Conservation (phyloP, 192 early-diverging fungal species). For the Gryganskiella cystojenkinii region DNA sequence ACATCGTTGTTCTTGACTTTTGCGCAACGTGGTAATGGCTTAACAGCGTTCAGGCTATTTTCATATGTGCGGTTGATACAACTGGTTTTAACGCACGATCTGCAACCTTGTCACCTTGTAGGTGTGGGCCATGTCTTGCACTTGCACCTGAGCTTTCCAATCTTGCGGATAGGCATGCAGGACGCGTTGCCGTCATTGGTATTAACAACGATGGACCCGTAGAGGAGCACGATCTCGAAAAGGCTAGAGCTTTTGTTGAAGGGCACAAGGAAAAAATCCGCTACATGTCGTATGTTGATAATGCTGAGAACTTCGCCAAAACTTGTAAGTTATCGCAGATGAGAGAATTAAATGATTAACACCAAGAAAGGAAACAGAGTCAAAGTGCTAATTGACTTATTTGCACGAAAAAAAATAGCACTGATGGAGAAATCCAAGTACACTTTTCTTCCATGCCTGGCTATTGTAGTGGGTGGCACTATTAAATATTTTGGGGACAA, state of each 20-base stretch:
- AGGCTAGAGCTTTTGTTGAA: neutral
- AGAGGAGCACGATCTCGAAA: neutral
- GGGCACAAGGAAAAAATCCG: neutral
- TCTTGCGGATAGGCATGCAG: constrained; percentile 1
- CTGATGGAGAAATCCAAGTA: no score
- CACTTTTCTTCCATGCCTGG: no score
- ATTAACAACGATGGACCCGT: neutral
- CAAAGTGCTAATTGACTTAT: no score
- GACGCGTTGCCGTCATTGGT: neutral
- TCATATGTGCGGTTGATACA: neutral
- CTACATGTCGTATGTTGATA: constrained; percentile 4
- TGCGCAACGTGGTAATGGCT: neutral
- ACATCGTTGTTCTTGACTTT: constrained; percentile 1
- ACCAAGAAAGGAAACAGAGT: no score
- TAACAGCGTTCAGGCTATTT: neutral
- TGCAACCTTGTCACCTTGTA: neutral
- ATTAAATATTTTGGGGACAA: no score
- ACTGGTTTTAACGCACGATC: neutral
- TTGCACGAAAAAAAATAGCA: no score
- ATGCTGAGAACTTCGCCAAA: neutral
- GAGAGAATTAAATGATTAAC: no score
- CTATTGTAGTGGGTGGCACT: no score
- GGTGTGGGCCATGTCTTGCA: neutral
- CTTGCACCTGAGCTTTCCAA: neutral
- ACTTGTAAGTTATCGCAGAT: neutral